A percentile compares a stretch with the other conserved stretches of the same genome.
phyloP scores from a whole-genome alignment of 106 monocot genomes.

The Vanilla planifolia region DNA sequence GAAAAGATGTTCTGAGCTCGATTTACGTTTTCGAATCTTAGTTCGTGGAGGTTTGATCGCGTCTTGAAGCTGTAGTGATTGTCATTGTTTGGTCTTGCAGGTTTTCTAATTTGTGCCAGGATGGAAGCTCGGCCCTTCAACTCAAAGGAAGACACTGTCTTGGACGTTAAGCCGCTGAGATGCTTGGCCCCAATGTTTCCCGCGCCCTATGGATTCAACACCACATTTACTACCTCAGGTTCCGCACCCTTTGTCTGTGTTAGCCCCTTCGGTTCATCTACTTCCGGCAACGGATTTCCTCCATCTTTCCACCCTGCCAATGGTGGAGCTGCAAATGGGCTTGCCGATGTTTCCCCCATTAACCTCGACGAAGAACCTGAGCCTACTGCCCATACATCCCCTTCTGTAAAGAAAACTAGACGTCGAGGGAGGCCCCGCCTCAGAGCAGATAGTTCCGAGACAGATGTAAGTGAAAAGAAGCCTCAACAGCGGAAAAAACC shows the following conservation, averaged over 20 bases:
- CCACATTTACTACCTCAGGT: conserved; percentile 9
- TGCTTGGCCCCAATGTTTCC: conserved; percentile 49
- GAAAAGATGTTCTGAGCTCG: too few relatives aligned
- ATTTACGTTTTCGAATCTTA: too few relatives aligned
- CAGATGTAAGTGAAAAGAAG: conserved; percentile 12
- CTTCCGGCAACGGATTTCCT: not conserved
- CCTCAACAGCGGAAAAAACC: conserved; percentile 9
- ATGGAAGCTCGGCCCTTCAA: too few relatives aligned
- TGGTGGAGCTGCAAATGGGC: conserved; percentile 13
- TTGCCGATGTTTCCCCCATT: not conserved
- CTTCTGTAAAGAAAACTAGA: conserved; percentile 21
- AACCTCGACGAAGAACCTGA: conserved; percentile 5
- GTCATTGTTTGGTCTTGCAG: too few relatives aligned
- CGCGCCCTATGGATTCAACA: conserved; percentile 18
- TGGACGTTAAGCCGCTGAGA: conserved; percentile 46
- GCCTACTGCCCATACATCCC: conserved; percentile 7
- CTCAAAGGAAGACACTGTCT: not conserved
- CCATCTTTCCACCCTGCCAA: not conserved
- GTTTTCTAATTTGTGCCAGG: too few relatives aligned
- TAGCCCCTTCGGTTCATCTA: conserved; percentile 14
- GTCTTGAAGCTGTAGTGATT: too few relatives aligned
- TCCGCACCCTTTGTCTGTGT: conserved; percentile 33
- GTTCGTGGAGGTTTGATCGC: too few relatives aligned
- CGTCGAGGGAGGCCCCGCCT: not conserved
- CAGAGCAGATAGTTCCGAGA: conserved; percentile 3